Evolutionary conservation across 345 rosid species (phyloP), one percentile per base, ranked within the genome.

Genomic region (Laguncularia racemosa): DNA sequence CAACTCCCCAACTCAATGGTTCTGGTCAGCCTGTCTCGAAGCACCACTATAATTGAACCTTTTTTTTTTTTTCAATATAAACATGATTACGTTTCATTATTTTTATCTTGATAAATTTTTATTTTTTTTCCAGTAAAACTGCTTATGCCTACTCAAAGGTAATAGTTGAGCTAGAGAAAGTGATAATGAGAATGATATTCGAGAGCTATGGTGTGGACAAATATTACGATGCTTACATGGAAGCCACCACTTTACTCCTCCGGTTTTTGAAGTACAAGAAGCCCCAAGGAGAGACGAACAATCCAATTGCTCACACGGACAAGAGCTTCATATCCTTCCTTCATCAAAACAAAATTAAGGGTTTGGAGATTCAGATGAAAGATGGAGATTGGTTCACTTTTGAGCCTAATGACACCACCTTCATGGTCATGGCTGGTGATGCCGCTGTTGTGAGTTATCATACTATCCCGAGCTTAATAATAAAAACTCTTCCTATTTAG

Each of bases 371-470:
- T n/a, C 58, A 47, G 11, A 55, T 70, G 3, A 69, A 64, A 46
- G 61, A 66, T 44, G 67, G 60, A 15, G 43, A 63, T 12, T 69
- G 77, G 73, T 52, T 60, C 46, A 17, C 33, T 17, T 38, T 59
- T 26, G 57, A 56, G n/a, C 70, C 70, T 18, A 57, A 50, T 6
- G 60, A 68, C 19, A 59, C 75, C 6, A 43, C 76, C n/a, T 76
- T 69, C 68, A 17, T 59, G 16, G 58, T 73, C 58, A 67, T 77
- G 62, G 73, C 70, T 1, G 75, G 72, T 12, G 70, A 66, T n/a
- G 72, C 55, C 2, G 44, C 44, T 48, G 12, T 19, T 69, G 77
- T 72, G 56, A 28, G 74, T 57, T 12, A 4, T 43, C 2, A 40
- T 43, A 38, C 46, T 26, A 10, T 2, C 6, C 28, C 28, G 2